Conservation (phyloP, 1,284 basidiomycete genomes). For the Prillingera fragicola region DNA sequence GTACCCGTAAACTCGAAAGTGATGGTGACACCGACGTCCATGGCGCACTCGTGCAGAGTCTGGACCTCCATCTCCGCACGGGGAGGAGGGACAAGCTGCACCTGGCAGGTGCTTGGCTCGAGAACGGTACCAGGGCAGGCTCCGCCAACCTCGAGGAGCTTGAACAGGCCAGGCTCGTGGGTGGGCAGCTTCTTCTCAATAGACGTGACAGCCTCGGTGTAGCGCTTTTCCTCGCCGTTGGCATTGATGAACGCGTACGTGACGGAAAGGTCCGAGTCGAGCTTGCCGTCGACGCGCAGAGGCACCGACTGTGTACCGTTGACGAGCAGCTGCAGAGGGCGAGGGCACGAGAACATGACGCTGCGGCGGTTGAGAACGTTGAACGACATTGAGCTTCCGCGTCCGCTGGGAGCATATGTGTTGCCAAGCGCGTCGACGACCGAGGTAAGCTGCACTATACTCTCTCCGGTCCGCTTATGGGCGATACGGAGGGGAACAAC, state of each 20-base stretch:
- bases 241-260: conserved; percentile 26
- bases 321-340: conserved; percentile 68
- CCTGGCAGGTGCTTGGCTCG: conserved; percentile 69
- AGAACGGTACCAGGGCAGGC: conserved; percentile 73
- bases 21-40: conserved; percentile 86
- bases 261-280: too few species aligned
- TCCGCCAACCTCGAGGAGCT: conserved; percentile 65
- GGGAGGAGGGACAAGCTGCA: conserved; percentile 68
- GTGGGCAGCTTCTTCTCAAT: conserved; percentile 6
- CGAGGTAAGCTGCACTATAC: conserved; percentile 38
- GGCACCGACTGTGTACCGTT: conserved; percentile 27
- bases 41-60: conserved; percentile 87
- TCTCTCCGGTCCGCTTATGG: conserved; percentile 48
- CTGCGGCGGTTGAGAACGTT: conserved; percentile 69
- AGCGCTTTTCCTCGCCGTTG: too few species aligned
- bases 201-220: conserved; percentile 11
- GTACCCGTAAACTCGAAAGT: conserved; percentile 80
- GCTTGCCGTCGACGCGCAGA: conserved; percentile 22
- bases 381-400: conserved; percentile 54
- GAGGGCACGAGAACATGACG: conserved; percentile 66
- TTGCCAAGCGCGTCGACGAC: conserved; percentile 51
- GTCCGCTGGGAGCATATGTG: conserved; percentile 42
- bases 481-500: conserved; percentile 34
- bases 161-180: conserved; percentile 72
- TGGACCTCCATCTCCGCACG: conserved; percentile 80